These are phyloP conservation scores for Aphanomyces cochlioides DNA, from an alignment of 352 stramenopile genomes.

Conservation along the genomic window DNA sequence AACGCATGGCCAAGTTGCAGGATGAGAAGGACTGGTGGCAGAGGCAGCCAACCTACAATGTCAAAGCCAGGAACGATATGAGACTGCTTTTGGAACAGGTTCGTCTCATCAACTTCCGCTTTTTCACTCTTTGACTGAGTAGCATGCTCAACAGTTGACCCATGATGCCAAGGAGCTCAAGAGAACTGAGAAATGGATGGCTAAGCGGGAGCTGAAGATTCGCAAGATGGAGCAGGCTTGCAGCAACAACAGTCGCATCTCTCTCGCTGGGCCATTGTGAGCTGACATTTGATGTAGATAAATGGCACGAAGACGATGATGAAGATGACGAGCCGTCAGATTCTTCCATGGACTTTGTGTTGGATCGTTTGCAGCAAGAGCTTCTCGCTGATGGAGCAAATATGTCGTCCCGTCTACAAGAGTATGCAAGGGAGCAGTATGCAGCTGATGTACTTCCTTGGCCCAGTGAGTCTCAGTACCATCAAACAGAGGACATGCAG, in stretches of 20 bases:
- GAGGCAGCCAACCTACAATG: neutral
- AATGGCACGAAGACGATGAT: constrained; percentile 1
- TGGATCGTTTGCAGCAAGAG: constrained; percentile 11
- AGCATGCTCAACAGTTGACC: constrained; percentile 23
- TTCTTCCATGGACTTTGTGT: neutral
- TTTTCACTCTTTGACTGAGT: neutral
- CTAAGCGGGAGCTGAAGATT: constrained; percentile 17
- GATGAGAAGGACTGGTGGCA: constrained; percentile 28
- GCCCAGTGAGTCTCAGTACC: constrained; percentile 11
- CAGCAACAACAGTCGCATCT: neutral
- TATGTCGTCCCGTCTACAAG: constrained; percentile 19
- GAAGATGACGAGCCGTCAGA: constrained; percentile 11
- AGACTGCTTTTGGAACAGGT: constrained; percentile 20
- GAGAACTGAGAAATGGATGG: constrained; percentile 25
- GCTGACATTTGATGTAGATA: neutral
- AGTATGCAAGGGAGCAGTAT: neutral
- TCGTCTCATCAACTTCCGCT: neutral
- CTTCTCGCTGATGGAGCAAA: neutral
- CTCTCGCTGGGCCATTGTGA: neutral
- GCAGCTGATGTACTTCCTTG: neutral
- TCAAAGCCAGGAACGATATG: constrained; percentile 12
- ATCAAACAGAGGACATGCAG: neutral
- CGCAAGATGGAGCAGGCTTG: constrained; percentile 9
- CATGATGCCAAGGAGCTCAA: constrained; percentile 20
- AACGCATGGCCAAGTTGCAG: constrained; percentile 24